Percentiles rank a stretch among this genome's conserved stretches.
Conservation (phyloP, 1,139 yeast species). For the Yamadazyma pseudoaaseri region DNA sequence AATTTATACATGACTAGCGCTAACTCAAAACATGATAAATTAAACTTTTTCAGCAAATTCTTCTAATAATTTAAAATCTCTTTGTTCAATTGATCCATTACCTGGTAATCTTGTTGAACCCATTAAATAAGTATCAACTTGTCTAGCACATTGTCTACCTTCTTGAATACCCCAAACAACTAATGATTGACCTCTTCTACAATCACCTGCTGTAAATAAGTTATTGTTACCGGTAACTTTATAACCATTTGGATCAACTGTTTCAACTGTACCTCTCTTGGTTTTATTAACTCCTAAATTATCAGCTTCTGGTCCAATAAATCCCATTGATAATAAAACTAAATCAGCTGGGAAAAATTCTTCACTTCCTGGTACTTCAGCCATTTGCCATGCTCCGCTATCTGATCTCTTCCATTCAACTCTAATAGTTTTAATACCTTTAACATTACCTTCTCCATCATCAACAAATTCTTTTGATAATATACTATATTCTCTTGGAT, state of each 20-base stretch:
- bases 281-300: slow-evolving; percentile 72
- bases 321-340: slow-evolving; percentile 94
- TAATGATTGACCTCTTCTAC: slow-evolving; percentile 97
- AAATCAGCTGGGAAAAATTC: slow-evolving; percentile 94
- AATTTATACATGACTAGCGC: no score
- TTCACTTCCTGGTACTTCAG: slow-evolving; percentile 93
- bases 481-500: slow-evolving; percentile 96
- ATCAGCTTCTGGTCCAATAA: slow-evolving; percentile 92
- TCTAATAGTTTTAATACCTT: slow-evolving; percentile 90
- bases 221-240: slow-evolving; percentile 59
- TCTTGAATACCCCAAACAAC: slow-evolving; percentile 99
- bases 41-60: slow-evolving; percentile 65
- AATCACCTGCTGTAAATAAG: slow-evolving; percentile 95
- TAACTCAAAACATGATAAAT: slow-evolving; percentile 10
- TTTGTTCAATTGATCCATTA: slow-evolving; percentile 85
- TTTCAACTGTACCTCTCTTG: slow-evolving; percentile 82
- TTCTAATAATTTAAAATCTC: slow-evolving; percentile 72
- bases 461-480: slow-evolving; percentile 94
- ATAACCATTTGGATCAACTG: slow-evolving; percentile 68
- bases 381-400: slow-evolving; percentile 98
- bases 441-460: slow-evolving; percentile 91
- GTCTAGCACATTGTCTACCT: slow-evolving; percentile 97
- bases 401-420: slow-evolving; percentile 98
- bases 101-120: slow-evolving; percentile 86
- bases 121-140: slow-evolving; percentile 79